Conservation (phyloP, 495 filamentous ascomycete species). For the Jackrogersella minutella region DNA sequence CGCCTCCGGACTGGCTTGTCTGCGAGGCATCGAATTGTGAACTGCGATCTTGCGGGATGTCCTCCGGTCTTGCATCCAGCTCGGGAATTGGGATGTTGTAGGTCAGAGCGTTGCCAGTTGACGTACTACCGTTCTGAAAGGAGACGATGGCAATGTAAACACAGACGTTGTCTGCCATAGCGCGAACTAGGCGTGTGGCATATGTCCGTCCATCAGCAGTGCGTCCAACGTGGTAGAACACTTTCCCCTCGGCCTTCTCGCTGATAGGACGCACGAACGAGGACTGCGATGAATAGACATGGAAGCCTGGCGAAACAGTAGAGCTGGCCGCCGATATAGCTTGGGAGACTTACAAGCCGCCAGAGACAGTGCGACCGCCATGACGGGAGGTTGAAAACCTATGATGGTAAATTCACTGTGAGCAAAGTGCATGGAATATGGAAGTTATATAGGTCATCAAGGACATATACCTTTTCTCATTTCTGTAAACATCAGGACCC, state of each 20-base stretch:
- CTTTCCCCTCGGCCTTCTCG: not conserved
- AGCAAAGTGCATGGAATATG: not conserved
- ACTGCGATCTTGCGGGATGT: not conserved
- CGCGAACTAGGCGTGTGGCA: not conserved
- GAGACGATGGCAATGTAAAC: not conserved
- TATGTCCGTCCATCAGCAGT: not conserved
- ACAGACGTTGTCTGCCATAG: not conserved
- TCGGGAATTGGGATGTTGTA: not conserved
- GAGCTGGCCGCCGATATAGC: not conserved
- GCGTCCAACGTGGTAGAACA: not conserved
- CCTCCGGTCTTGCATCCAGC: not conserved
- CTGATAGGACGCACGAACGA: not conserved
- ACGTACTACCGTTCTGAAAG: not conserved
- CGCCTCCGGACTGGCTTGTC: not conserved
- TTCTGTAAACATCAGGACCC: not conserved
- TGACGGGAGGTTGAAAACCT: not conserved
- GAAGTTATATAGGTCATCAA: not conserved
- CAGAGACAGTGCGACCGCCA: not conserved
- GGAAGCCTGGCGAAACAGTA: not conserved
- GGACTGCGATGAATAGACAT: not conserved
- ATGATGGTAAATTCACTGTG: not conserved
- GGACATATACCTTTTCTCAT: not conserved
- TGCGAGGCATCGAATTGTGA: not conserved
- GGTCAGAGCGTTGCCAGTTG: not conserved
- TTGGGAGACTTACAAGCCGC: not conserved